Evolutionary conservation across 148 eudicot genomes (phyloP).

Genomic region (Talinum fruticosum): DNA sequence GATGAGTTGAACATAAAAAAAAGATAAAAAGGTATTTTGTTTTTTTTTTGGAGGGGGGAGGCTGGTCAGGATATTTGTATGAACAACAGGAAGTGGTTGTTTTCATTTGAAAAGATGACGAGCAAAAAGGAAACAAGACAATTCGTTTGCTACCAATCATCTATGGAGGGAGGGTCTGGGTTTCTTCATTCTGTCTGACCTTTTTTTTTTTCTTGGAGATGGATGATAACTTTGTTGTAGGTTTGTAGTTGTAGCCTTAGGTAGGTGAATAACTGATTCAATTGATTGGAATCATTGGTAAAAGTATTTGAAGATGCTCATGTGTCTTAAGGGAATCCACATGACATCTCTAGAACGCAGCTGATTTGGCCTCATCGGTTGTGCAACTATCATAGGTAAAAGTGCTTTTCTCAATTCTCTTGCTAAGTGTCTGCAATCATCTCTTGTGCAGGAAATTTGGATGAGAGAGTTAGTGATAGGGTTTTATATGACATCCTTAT

Average conservation of each 20-base stretch:
- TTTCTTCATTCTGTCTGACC: neutral
- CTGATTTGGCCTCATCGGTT: neutral
- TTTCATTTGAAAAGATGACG: neutral
- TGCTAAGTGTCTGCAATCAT: conserved; percentile 11
- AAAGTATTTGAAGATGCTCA: neutral
- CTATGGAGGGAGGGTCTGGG: no score
- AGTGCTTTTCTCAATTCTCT: neutral
- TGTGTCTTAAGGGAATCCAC: neutral
- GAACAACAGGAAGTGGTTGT: neutral
- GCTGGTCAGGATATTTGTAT: neutral
- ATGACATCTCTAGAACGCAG: neutral
- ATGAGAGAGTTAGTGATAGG: conserved; percentile 84
- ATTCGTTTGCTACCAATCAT: no score
- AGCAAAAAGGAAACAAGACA: neutral
- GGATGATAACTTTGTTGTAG: neutral
- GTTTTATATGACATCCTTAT: conserved; percentile 90
- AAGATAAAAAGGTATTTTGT: neutral
- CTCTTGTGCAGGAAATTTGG: conserved; percentile 64
- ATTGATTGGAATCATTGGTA: neutral
- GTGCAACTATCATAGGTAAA: no score
- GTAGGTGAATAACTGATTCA: neutral
- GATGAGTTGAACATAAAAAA: neutral
- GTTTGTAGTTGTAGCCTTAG: neutral
- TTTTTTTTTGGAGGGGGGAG: neutral
- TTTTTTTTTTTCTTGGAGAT: neutral